Conservation (phyloP, 768 basidiomycete species). For the Amanita exitialis region DNA sequence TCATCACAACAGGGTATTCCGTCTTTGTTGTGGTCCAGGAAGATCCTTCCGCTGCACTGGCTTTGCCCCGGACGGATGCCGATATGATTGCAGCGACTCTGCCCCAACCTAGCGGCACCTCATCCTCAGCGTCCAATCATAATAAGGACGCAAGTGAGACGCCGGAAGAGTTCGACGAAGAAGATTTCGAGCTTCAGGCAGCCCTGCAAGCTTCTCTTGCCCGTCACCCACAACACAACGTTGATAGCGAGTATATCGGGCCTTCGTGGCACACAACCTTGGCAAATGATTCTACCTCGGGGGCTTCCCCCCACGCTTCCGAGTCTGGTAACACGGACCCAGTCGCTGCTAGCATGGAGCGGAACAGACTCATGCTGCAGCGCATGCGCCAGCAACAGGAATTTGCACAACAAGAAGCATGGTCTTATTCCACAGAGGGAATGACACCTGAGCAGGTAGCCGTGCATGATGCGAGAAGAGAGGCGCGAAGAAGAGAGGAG, state of each 20-base stretch:
- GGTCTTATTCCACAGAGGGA: constrained; percentile 23
- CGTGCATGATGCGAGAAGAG: constrained; percentile 22
- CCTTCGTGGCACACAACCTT: neutral
- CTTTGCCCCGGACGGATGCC: constrained; percentile 55
- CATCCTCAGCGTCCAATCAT: neutral
- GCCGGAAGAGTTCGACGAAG: constrained; percentile 54
- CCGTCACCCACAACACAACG: constrained; percentile 9
- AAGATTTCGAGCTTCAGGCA: constrained; percentile 82
- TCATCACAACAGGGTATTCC: constrained; percentile 52
- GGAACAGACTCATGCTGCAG: constrained; percentile 49
- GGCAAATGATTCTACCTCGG: too few species aligned
- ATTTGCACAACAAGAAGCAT: constrained; percentile 50
- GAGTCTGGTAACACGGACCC: constrained; percentile 35
- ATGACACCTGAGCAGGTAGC: constrained; percentile 20
- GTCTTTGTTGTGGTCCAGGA: constrained; percentile 66
- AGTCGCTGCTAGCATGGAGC: constrained; percentile 57
- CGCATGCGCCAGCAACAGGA: constrained; percentile 61
- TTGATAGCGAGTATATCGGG: constrained; percentile 9
- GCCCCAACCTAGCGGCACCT: constrained; percentile 37
- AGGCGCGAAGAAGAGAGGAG: constrained; percentile 20
- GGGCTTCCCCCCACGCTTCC: constrained; percentile 2
- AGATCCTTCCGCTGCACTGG: constrained; percentile 42
- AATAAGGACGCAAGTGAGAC: neutral
- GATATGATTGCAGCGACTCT: constrained; percentile 63
- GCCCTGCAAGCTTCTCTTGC: constrained; percentile 76